phyloP scores from a whole-genome alignment of 2,329 filamentous ascomycete genomes.

The Fusarium setosum region DNA sequence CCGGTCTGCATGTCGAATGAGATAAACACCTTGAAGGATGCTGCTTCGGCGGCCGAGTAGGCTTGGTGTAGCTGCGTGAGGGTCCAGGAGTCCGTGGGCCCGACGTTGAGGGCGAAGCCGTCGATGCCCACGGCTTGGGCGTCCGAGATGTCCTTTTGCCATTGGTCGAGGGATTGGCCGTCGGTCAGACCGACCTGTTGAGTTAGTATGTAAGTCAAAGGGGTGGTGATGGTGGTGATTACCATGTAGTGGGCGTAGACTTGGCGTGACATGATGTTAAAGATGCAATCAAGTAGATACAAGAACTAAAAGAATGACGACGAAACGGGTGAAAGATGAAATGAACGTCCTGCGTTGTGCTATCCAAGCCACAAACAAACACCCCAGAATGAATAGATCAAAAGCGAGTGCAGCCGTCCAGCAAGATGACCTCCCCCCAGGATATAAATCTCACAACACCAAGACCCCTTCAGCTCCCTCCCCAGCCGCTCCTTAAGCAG shows the following conservation, averaged over 20 bases:
- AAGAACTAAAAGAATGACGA: neutral
- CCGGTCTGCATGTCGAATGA: slow-evolving; percentile 54
- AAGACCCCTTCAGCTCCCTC: neutral
- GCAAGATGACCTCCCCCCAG: neutral
- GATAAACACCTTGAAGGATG: slow-evolving; percentile 51
- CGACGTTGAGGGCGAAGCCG: slow-evolving; percentile 56
- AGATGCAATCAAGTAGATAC: neutral
- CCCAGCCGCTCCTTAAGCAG: neutral
- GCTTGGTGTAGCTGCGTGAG: slow-evolving; percentile 45
- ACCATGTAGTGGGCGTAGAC: slow-evolving; percentile 49
- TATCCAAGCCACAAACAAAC: neutral
- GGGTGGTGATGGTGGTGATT: neutral
- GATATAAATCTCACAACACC: neutral
- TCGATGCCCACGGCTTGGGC: slow-evolving; percentile 53
- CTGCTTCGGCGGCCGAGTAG: slow-evolving; percentile 40
- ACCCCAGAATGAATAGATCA: neutral
- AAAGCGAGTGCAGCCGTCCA: neutral
- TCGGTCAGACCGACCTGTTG: slow-evolving; percentile 46
- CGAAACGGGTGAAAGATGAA: neutral
- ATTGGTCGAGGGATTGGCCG: slow-evolving; percentile 44
- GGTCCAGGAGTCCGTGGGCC: slow-evolving; percentile 48
- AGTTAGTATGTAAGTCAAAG: neutral
- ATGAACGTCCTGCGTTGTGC: neutral
- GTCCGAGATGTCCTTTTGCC: slow-evolving; percentile 48
- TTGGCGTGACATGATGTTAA: slow-evolving; percentile 33